phyloP scores from a whole-genome alignment of 1,284 basidiomycete genomes.

The Tilletia indica region DNA sequence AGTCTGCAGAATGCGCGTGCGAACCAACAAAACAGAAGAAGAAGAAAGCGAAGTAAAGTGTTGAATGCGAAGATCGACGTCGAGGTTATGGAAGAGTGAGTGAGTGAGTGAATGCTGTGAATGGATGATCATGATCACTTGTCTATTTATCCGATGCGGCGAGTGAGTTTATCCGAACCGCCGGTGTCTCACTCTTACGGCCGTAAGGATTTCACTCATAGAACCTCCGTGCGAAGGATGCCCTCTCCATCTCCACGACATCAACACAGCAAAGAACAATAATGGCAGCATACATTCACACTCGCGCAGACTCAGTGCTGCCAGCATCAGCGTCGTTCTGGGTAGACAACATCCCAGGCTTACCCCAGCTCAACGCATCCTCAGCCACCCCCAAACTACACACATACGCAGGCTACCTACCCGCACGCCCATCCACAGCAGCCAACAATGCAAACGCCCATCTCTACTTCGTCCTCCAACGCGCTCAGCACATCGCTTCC shows the following conservation, averaged over 20 bases:
- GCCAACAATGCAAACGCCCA: constrained; percentile 64
- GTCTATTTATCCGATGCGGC: too few relatives aligned
- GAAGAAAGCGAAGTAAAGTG: too few relatives aligned
- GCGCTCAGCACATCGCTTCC: constrained; percentile 81
- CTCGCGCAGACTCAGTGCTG: neutral
- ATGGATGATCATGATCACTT: too few relatives aligned
- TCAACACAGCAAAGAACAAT: neutral
- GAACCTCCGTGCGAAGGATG: neutral
- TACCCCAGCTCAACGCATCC: neutral
- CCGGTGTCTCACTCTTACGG: too few relatives aligned
- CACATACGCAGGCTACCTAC: constrained; percentile 50
- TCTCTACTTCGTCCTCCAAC: constrained; percentile 84
- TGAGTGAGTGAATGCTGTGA: too few relatives aligned
- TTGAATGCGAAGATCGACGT: neutral
- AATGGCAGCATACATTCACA: neutral
- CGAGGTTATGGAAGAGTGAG: neutral
- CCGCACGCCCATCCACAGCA: constrained; percentile 22
- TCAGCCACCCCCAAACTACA: constrained; percentile 21
- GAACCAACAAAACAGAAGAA: too few relatives aligned
- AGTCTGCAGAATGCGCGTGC: too few relatives aligned
- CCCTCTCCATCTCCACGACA: neutral
- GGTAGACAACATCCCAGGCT: constrained; percentile 11
- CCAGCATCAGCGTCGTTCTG: constrained; percentile 12
- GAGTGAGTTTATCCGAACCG: too few relatives aligned
- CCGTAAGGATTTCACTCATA: too few relatives aligned